Conservation (phyloP, 192 early-diverging fungal species). For the Coemansia biformis region DNA sequence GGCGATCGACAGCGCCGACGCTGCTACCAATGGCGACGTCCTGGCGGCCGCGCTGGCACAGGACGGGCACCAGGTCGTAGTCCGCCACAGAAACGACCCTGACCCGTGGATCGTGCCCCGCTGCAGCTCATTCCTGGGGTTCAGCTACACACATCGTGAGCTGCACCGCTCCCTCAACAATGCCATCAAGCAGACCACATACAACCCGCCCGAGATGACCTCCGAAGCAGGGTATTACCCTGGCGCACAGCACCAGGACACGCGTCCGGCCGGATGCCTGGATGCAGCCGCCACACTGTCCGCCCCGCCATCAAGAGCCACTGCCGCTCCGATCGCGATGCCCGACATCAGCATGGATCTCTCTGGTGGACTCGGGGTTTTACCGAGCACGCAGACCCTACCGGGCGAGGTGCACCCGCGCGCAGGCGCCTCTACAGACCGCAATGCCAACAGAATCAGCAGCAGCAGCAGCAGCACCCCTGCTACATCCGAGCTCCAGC, state of each 20-base stretch:
- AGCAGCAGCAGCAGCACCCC: not conserved
- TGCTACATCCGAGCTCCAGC: not conserved
- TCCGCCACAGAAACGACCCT: conserved; percentile 26
- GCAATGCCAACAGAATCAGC: not conserved
- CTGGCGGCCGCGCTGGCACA: not conserved
- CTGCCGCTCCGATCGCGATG: not conserved
- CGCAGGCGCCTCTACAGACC: too few species aligned
- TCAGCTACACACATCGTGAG: conserved; percentile 41
- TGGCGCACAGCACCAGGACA: not conserved
- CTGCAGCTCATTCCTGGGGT: conserved; percentile 47
- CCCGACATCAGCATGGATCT: conserved; percentile 5
- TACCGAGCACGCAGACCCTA: not conserved
- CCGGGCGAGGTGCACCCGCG: not conserved
- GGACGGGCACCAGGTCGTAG: conserved; percentile 4
- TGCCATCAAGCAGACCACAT: conserved; percentile 47
- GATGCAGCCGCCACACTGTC: conserved; percentile 1
- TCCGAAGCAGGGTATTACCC: conserved; percentile 17
- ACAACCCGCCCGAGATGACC: conserved; percentile 33
- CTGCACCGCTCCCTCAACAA: conserved; percentile 44
- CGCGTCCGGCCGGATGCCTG: not conserved
- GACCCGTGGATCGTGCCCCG: conserved; percentile 51
- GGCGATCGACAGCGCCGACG: conserved; percentile 1
- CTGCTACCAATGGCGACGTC: not conserved
- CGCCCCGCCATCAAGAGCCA: not conserved
- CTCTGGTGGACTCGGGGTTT: conserved; percentile 5